Evolutionary conservation across 345 rosid genomes (phyloP).

Genomic region (Odontarrhena argentea): DNA sequence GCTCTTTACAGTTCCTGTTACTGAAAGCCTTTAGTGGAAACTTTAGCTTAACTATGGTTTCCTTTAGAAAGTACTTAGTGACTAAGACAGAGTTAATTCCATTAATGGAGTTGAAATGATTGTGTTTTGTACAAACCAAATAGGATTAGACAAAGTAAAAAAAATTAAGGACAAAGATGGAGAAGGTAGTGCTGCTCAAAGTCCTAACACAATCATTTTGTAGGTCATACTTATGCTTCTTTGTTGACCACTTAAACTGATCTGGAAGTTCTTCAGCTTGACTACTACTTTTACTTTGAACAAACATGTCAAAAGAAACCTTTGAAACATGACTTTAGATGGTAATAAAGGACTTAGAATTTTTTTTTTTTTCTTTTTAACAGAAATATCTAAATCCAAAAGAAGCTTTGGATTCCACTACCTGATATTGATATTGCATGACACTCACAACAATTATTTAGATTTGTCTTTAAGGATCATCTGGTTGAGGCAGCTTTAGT

Average conservation of each 20-base stretch:
- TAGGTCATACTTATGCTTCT: conserved; percentile 28
- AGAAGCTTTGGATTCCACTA: conserved; percentile 37
- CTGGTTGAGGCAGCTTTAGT: conserved; percentile 29
- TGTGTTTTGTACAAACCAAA: neutral
- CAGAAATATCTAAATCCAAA: conserved; percentile 1
- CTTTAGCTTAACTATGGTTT: neutral
- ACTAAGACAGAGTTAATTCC: neutral
- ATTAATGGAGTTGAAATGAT: neutral
- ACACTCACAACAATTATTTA: conserved; percentile 1
- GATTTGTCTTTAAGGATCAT: conserved; percentile 17
- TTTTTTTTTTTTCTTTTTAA: neutral
- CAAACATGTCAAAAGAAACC: neutral
- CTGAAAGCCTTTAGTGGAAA: neutral
- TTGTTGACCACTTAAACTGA: conserved; percentile 18
- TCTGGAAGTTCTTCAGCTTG: conserved; percentile 9
- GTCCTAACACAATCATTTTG: conserved; percentile 5
- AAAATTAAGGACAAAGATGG: neutral
- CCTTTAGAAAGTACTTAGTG: conserved; percentile 1
- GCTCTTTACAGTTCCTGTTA: no score
- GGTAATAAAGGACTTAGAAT: neutral
- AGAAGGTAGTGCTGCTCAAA: conserved; percentile 18
- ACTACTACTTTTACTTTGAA: conserved; percentile 17
- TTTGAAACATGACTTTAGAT: conserved; percentile 17
- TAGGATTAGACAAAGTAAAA: conserved; percentile 1
- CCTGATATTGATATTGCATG: conserved; percentile 9